Percentiles rank a stretch among this genome's conserved stretches.
These are phyloP conservation scores for Lagerstroemia speciosa DNA, from an alignment of 345 rosid species.

Conservation along the genomic window DNA sequence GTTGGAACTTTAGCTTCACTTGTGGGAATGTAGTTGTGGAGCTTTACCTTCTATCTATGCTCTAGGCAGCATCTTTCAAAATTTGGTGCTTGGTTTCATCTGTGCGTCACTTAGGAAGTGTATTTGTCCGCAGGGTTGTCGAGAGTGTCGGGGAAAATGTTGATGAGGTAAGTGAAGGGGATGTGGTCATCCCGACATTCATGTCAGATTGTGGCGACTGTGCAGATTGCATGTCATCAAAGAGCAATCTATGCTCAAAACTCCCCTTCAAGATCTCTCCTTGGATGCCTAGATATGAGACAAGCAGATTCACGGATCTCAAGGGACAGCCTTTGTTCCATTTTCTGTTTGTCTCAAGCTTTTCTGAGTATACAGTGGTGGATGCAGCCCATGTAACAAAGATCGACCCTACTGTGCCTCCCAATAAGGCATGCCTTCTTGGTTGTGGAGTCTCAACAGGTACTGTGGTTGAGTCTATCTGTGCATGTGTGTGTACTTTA, in stretches of 20 bases:
- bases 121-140: conserved; percentile 36
- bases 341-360: conserved; percentile 70
- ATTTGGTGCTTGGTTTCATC: neutral
- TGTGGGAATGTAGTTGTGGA: neutral
- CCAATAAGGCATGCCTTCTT: conserved; percentile 70
- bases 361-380: conserved; percentile 66
- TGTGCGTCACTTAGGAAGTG: neutral
- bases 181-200: conserved; percentile 59
- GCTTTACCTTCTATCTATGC: neutral
- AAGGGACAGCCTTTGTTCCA: conserved; percentile 58
- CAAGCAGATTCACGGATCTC: conserved; percentile 69
- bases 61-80: neutral
- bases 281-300: conserved; percentile 68
- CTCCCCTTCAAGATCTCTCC: conserved; percentile 60
- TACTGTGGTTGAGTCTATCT: conserved; percentile 1
- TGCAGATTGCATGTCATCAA: conserved; percentile 53
- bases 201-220: conserved; percentile 72
- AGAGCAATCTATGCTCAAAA: conserved; percentile 68
- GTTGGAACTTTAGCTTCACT: neutral
- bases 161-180: conserved; percentile 47
- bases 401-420: conserved; percentile 56
- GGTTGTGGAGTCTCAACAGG: conserved; percentile 92
- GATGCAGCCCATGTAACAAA: conserved; percentile 58
- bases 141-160: conserved; percentile 88
- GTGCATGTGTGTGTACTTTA: neutral